These are phyloP conservation scores for Biscutella laevigata DNA, from an alignment of 441 rosid species.

Conservation along the genomic window DNA sequence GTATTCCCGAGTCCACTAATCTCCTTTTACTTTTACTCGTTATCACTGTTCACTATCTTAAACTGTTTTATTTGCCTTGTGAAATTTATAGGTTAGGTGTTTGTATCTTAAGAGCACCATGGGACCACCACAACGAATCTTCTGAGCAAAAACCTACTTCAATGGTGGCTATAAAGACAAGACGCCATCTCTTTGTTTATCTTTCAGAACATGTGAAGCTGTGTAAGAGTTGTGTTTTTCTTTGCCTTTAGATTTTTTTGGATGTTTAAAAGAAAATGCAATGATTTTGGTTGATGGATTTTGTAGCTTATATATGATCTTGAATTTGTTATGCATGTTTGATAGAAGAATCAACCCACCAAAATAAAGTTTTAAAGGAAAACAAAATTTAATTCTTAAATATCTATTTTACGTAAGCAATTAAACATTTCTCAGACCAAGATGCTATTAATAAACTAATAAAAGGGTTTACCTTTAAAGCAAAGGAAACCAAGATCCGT, in stretches of 20 bases:
- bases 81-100: no score
- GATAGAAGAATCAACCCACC: neutral
- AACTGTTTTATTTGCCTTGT: no score
- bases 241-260: neutral
- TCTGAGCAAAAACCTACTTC: slow-evolving; percentile 27
- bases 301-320: neutral
- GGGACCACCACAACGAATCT: slow-evolving; percentile 70
- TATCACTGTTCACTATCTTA: no score
- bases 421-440: no score
- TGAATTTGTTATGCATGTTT: neutral
- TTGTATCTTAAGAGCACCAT: slow-evolving; percentile 78
- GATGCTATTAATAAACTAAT: no score
- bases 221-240: neutral
- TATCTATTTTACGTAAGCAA: no score
- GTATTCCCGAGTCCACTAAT: no score
- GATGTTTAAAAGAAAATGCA: neutral
- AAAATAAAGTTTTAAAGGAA: neutral
- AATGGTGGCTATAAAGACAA: slow-evolving; percentile 8
- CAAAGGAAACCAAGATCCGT: no score
- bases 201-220: neutral
- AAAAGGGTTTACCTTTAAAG: no score
- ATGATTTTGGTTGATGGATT: slow-evolving; percentile 4
- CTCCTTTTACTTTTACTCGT: no score
- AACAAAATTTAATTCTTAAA: no score
- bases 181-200: neutral